Evolutionary conservation across 306 rosid genomes (phyloP).

Genomic region (Phaseolus lunatus): DNA sequence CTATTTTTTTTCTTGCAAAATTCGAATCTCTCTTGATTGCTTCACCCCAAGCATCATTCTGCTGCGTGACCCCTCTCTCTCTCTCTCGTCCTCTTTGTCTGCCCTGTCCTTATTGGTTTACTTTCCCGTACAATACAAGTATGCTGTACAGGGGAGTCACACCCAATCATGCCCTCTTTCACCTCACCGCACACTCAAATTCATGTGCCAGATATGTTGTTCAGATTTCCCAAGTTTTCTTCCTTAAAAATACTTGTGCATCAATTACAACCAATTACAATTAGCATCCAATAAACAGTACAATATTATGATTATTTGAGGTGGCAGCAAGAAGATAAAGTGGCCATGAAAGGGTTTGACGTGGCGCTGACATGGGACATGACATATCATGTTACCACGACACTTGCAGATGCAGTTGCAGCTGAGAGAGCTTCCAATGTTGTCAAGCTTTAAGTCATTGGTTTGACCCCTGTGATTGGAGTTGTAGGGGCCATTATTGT

Average conservation of each 20-base stretch:
- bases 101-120: conserved; percentile 54
- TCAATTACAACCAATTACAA: conserved; percentile 5
- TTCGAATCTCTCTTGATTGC: conserved; percentile 70
- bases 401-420: not conserved
- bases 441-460: not conserved
- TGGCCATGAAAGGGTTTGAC: not conserved
- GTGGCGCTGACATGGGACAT: conserved; percentile 26
- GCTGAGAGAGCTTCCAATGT: not conserved
- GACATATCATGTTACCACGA: not conserved
- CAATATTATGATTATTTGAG: not conserved
- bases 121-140: conserved; percentile 48
- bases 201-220: not conserved
- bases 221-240: conserved; percentile 21
- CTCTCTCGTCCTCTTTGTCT: conserved; percentile 5
- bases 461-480: not conserved
- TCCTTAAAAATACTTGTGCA: conserved; percentile 6
- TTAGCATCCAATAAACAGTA: not conserved
- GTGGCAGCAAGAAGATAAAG: not conserved
- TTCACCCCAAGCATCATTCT: conserved; percentile 72
- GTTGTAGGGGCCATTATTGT: not conserved
- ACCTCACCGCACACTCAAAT: conserved; percentile 33
- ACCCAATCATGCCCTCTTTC: conserved; percentile 43
- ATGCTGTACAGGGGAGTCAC: conserved; percentile 36
- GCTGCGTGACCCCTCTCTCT: conserved; percentile 49
- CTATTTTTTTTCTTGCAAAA: conserved; percentile 35